A percentile compares a stretch with the other conserved stretches of the same genome.
Conservation (phyloP, 352 stramenopile species). For the Phytophthora multivora region DNA sequence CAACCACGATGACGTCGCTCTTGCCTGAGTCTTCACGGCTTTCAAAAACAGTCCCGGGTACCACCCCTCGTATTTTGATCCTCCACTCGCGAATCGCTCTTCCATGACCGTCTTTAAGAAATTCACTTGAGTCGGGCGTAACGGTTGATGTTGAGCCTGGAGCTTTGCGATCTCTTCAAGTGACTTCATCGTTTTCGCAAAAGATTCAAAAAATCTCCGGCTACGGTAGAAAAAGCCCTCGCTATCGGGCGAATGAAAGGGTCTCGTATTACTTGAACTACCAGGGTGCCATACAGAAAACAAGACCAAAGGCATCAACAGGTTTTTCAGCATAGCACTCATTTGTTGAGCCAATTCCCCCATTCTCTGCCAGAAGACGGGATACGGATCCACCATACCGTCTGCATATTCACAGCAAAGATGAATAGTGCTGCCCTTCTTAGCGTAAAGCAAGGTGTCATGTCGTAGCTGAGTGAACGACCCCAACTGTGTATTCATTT, state of each 20-base stretch:
- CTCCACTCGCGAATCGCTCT: constrained; percentile 3
- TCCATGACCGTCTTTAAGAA: constrained; percentile 38
- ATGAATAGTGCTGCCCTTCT: constrained; percentile 22
- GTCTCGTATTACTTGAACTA: too few relatives aligned
- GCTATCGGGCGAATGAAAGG: too few relatives aligned
- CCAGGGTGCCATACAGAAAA: too few relatives aligned
- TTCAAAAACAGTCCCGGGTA: constrained; percentile 13
- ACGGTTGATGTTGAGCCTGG: neutral
- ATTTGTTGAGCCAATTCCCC: constrained; percentile 7
- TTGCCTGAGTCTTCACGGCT: constrained; percentile 12
- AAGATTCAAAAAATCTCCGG: neutral
- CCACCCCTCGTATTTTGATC: constrained; percentile 7
- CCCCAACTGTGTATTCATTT: constrained; percentile 31
- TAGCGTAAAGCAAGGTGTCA: constrained; percentile 31
- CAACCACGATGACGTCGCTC: constrained; percentile 8
- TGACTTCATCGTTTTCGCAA: constrained; percentile 14
- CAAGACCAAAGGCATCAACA: too few relatives aligned
- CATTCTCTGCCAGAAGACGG: constrained; percentile 30
- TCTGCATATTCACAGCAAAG: constrained; percentile 18
- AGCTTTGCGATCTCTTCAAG: constrained; percentile 15
- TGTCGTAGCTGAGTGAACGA: constrained; percentile 32
- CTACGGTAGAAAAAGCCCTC: too few relatives aligned
- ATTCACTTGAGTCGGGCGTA: constrained; percentile 12
- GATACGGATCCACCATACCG: constrained; percentile 32
- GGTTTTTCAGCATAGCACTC: neutral